Evolutionary conservation across 2,329 filamentous ascomycete species (phyloP).

Genomic region (Epichloe sibirici): DNA sequence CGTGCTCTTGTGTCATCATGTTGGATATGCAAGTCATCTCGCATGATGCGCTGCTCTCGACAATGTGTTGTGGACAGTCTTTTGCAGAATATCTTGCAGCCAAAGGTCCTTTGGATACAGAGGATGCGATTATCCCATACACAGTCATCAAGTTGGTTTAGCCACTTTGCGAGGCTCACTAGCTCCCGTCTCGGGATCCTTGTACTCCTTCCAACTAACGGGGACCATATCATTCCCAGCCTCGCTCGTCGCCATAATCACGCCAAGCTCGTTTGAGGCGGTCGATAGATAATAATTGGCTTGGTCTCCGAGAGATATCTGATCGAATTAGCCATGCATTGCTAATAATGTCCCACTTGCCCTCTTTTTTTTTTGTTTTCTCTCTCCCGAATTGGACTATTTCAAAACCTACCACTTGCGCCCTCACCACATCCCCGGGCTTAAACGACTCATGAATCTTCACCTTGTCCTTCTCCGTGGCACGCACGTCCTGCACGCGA

Average conservation of each 20-base stretch:
- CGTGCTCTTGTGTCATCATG: neutral
- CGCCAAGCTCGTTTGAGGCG: slow-evolving; percentile 79
- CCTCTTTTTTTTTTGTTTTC: neutral
- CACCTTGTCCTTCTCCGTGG: slow-evolving; percentile 91
- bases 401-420: slow-evolving; percentile 54
- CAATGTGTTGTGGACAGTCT: neutral
- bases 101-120: too few species aligned
- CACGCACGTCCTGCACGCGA: slow-evolving; percentile 79
- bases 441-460: slow-evolving; percentile 84
- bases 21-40: neutral
- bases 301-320: slow-evolving; percentile 88
- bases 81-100: too few species aligned
- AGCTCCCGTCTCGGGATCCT: slow-evolving; percentile 65
- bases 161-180: slow-evolving; percentile 84
- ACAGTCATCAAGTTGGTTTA: slow-evolving; percentile 59
- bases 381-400: neutral
- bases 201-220: slow-evolving; percentile 90
- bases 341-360: neutral
- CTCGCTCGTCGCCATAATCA: slow-evolving; percentile 86
- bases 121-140: too few species aligned
- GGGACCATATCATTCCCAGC: slow-evolving; percentile 84
- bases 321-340: neutral
- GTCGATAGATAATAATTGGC: slow-evolving; percentile 93
- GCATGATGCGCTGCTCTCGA: neutral
- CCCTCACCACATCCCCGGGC: slow-evolving; percentile 83